Evolutionary conservation across 179 eudicot genomes (phyloP), one percentile per base, ranked within the genome.

Genomic region (Carnegiea gigantea): DNA sequence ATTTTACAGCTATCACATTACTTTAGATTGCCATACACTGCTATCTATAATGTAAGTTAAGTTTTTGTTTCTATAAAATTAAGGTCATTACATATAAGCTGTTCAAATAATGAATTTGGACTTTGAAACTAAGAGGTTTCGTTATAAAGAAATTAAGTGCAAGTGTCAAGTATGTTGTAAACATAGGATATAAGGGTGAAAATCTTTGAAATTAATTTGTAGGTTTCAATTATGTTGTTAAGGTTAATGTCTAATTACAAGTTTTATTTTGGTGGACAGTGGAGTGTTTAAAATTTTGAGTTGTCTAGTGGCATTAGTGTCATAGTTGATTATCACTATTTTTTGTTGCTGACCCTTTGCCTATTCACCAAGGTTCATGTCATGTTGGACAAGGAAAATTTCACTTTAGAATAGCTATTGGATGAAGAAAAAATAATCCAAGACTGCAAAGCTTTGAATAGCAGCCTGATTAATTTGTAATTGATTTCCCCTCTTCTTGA

Each of bases 401-500:
- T 91, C 85, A 88, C 94, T 54, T 81, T 97, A 89, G 99, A 97
- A 86, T 98, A 97, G 89, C 94, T 97, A 77, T 82, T 97, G 87
- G 99, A 97, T 75, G 98, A 97, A 85, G 99, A 97, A 82, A 98
- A 97, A 86, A 95, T 97, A 77, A 97, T 97, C 78, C 99, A 97
- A 89, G 98, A 97, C 89, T 97, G 99, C 98, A 97, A 97, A 88
- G 95, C 98, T 49, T 84, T 95, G 72, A 97, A 97, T 83, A 92
- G 97, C 78, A 98, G 98, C 62, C 95, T 97, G 71, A 97, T 97
- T 73, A 97, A 97, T 87, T 97, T 97, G 99, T 97, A 95, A 85
- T 79, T 73, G 28, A 15, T 77, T 10, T 73, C 38, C 11, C 9
- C 49, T 80, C 62, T 43, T 38, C 44, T 72, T 80, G 9, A 1